phyloP scores from a whole-genome alignment of 192 early-diverging fungal species.

The Chytriomyces hyalinus region DNA sequence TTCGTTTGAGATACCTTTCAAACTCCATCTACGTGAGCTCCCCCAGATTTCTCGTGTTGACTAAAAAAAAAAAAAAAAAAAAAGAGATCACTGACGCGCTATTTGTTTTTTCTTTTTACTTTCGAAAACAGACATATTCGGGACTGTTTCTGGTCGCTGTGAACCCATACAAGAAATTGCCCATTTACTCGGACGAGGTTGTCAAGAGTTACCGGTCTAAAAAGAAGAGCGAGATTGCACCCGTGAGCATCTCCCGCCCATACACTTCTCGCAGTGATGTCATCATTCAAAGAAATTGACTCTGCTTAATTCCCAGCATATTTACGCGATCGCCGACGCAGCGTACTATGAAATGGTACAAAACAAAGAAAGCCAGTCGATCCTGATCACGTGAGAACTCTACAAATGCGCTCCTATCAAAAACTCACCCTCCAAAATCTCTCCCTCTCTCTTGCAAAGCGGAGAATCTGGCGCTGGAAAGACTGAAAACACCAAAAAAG shows the following conservation, averaged over 20 bases:
- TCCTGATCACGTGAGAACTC: slow-evolving; percentile 86
- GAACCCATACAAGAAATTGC: slow-evolving; percentile 93
- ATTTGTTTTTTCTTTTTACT: background rate
- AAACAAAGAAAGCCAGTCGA: slow-evolving; percentile 93
- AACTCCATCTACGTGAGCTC: slow-evolving; percentile 87
- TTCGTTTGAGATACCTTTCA: slow-evolving; percentile 85
- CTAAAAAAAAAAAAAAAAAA: background rate
- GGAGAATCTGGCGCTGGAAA: slow-evolving; percentile 99
- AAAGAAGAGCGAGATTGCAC: slow-evolving; percentile 55
- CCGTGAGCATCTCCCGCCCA: slow-evolving; percentile 20
- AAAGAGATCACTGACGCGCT: slow-evolving; percentile 4
- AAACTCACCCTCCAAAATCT: background rate
- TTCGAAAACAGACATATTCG: slow-evolving; percentile 84
- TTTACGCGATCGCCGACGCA: slow-evolving; percentile 89
- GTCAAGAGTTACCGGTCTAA: slow-evolving; percentile 71
- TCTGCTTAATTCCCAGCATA: slow-evolving; percentile 63
- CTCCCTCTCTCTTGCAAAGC: slow-evolving; percentile 42
- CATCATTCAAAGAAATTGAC: slow-evolving; percentile 45
- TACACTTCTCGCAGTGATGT: background rate
- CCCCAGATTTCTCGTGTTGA: background rate
- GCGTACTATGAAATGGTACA: slow-evolving; percentile 96
- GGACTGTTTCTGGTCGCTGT: slow-evolving; percentile 98
- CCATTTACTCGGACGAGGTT: slow-evolving; percentile 84
- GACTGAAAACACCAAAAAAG: slow-evolving; percentile 99
- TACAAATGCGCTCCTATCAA: background rate